Evolutionary conservation across 2,329 filamentous ascomycete species (phyloP).

Genomic region (Apiospora hydei): DNA sequence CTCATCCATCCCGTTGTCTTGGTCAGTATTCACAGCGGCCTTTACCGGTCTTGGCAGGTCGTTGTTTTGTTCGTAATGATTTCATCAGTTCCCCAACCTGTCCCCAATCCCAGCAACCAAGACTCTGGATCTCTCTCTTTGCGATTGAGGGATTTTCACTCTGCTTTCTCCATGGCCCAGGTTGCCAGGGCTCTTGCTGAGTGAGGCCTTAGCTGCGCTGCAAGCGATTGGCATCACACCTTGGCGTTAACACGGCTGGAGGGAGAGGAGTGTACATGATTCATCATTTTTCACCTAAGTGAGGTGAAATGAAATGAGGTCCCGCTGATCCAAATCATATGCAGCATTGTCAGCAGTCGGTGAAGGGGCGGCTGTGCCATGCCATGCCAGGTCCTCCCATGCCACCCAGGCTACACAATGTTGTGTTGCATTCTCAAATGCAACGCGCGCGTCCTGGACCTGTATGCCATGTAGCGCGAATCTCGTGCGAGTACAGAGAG

Average conservation of each 20-base stretch:
- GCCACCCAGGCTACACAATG: background rate
- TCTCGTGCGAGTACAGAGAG: background rate
- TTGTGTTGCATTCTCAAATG: background rate
- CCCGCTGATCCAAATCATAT: conserved; percentile 15
- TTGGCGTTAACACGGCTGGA: background rate
- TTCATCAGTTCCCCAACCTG: background rate
- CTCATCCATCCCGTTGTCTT: conserved; percentile 18
- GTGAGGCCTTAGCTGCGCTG: background rate
- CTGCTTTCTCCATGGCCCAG: background rate
- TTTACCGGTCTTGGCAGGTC: conserved; percentile 11
- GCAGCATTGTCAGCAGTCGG: background rate
- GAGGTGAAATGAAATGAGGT: conserved; percentile 2
- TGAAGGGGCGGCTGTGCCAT: conserved; percentile 3
- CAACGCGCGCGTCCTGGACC: background rate
- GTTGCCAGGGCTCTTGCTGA: background rate
- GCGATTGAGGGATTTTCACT: background rate
- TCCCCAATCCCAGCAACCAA: background rate
- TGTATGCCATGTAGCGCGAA: background rate
- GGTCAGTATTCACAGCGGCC: background rate
- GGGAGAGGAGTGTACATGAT: background rate
- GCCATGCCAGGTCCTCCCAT: background rate
- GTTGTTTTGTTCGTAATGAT: conserved; percentile 4
- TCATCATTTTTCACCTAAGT: background rate
- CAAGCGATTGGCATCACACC: background rate
- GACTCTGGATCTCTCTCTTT: background rate